Conservation (phyloP, 2,329 filamentous ascomycete species). For the Claviceps quebecensis region DNA sequence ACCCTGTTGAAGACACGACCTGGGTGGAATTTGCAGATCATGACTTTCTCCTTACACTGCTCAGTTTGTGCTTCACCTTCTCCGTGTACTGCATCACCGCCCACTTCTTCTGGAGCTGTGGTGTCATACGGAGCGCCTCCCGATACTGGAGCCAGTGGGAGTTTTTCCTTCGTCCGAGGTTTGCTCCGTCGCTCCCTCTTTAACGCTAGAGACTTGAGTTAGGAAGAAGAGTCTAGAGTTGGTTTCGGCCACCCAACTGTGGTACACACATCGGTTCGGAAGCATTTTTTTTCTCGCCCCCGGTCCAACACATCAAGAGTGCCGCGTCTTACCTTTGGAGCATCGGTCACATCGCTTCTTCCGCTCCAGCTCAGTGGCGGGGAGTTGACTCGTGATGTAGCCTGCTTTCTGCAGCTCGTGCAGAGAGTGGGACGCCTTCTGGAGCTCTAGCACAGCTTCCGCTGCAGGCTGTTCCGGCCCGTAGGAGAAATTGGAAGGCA, state of each 20-base stretch:
- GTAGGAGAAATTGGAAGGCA: conserved; percentile 1
- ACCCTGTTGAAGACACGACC: conserved; percentile 17
- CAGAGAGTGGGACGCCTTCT: conserved; percentile 8
- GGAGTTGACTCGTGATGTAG: conserved; percentile 15
- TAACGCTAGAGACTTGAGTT: background rate
- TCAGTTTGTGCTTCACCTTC: background rate
- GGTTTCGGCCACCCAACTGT: background rate
- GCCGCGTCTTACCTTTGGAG: conserved; percentile 10
- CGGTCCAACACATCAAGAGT: background rate
- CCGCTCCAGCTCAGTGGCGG: conserved; percentile 14
- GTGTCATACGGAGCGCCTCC: background rate
- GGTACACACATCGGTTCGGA: background rate
- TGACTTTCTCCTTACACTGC: background rate
- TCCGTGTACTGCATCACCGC: background rate
- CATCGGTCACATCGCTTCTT: conserved; percentile 19
- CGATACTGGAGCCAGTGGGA: background rate
- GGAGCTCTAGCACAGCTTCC: conserved; percentile 10
- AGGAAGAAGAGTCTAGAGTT: background rate
- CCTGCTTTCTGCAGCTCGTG: conserved; percentile 12
- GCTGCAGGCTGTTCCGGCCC: conserved; percentile 10
- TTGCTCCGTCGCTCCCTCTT: conserved; percentile 1
- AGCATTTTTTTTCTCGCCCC: background rate
- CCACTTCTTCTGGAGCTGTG: background rate
- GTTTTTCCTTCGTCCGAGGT: background rate
- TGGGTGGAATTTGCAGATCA: conserved; percentile 15